Conservation (phyloP, 1,284 basidiomycete species). For the Athelia sp. region DNA sequence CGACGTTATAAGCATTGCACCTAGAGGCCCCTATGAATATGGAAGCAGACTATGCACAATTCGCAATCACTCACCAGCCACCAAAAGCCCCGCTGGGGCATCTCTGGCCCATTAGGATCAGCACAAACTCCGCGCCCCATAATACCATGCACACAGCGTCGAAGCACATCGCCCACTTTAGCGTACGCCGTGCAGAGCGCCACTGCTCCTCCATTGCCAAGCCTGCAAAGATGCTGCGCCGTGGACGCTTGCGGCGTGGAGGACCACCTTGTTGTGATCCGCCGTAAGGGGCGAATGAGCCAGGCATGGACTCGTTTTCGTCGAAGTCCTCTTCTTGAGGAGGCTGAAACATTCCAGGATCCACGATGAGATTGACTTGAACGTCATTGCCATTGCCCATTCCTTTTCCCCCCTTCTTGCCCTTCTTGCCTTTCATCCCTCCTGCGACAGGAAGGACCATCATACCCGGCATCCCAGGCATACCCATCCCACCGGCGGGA, state of each 20-base stretch:
- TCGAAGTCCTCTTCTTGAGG: conserved; percentile 26
- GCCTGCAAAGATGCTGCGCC: conserved; percentile 52
- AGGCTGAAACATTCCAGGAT: conserved; percentile 51
- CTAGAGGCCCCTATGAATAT: conserved; percentile 24
- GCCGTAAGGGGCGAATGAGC: conserved; percentile 19
- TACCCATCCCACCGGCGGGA: conserved; percentile 10
- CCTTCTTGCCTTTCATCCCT: conserved; percentile 34
- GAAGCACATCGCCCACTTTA: conserved; percentile 45
- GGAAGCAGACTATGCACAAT: not conserved
- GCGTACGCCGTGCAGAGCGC: conserved; percentile 47
- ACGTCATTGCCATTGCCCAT: conserved; percentile 34
- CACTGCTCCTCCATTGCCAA: conserved; percentile 61
- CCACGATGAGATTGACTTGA: conserved; percentile 69
- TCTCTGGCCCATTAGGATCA: conserved; percentile 52
- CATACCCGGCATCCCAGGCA: conserved; percentile 39
- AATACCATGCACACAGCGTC: conserved; percentile 45
- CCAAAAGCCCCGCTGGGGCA: conserved; percentile 57
- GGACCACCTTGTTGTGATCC: conserved; percentile 8
- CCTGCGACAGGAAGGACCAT: conserved; percentile 60
- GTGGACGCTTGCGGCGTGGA: conserved; percentile 21
- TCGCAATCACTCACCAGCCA: conserved; percentile 47
- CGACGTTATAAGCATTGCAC: conserved; percentile 68
- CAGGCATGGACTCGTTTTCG: conserved; percentile 26
- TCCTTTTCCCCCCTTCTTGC: conserved; percentile 29
- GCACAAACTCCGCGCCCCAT: conserved; percentile 57